Conservation (phyloP, 331 rosid genomes). For the Prunus yedoensis region DNA sequence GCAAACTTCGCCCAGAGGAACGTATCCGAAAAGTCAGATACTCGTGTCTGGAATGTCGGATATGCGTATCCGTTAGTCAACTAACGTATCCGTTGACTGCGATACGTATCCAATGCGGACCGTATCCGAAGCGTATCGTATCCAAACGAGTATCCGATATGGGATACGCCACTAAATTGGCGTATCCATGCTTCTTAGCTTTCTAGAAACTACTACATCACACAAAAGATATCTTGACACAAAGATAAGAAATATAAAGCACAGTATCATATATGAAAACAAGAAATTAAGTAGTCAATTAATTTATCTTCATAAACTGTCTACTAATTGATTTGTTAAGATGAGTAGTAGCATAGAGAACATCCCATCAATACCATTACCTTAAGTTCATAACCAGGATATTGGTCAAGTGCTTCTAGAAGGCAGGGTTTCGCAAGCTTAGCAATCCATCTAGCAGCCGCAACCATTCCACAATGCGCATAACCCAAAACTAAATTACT, state of each 20-base stretch:
- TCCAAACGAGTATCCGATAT: no score
- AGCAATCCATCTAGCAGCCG: constrained; percentile 98
- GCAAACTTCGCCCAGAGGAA: no score
- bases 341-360: background rate
- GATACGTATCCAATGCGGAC: no score
- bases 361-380: constrained; percentile 29
- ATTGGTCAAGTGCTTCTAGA: constrained; percentile 53
- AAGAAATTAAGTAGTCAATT: background rate
- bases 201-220: background rate
- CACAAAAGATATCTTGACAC: background rate
- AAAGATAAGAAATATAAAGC: background rate
- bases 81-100: no score
- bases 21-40: no score
- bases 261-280: background rate
- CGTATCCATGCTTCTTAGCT: no score
- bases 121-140: no score
- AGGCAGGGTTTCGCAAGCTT: constrained; percentile 81
- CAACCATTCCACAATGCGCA: constrained; percentile 98
- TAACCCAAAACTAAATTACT: constrained; percentile 85
- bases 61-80: no score
- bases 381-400: constrained; percentile 72
- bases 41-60: no score
- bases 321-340: background rate
- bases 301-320: background rate
- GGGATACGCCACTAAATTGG: no score